Base-by-base conservation (phyloP, 768 basidiomycete species). In the Panaeolus cyanescens region DNA sequence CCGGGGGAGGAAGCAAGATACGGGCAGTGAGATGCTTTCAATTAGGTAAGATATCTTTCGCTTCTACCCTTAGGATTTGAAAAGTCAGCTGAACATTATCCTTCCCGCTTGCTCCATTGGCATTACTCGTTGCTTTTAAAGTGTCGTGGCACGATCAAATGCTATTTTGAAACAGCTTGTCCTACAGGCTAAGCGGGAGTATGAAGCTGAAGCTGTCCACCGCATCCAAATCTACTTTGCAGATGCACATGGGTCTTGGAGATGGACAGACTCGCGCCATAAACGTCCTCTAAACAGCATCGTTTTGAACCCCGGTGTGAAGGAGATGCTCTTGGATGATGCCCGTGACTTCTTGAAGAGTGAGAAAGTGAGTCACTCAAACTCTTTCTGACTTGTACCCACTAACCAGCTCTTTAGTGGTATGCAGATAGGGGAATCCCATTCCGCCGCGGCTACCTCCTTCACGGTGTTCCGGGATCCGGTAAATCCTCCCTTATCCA, bases 371-470 rank as follows among this genome's bases (percentile, higher is more conserved):
- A 50, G 56, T 63, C 39, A 58, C 13, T 57, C 53, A 8, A 30
- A 6, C 37, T 64, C 58, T 61, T n/a, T 31, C 61, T 15, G 54
- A 31, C 45, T 54, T 37, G 20, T 32, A 19, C 19, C 60, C 19
- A 36, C 34, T 54, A 54, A 25, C 36, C 63, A 28, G 45, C 30
- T 50, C 4, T 15, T 10, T 13, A 92, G 86, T 95, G 93, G 93
- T 95, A 95, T 67, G 91, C 91, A n/a, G 91, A 93, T 73, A 88
- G 93, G 67, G 93, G 93, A 55, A 94, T 95, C 65, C 93, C 93
- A 31, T 95, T 92, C 84, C 90, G 93, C 58, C 85, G 93, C 59
- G 93, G 93, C 4, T 93, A 93, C 72, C 84, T 94, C 55, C 80
- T 94, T 22, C 87, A 93, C 66, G 91, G 92, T 64, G 89, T 92